Evolutionary conservation across 164 flowering plant genomes (phyloP).

Genomic region (Buxus sempervirens): DNA sequence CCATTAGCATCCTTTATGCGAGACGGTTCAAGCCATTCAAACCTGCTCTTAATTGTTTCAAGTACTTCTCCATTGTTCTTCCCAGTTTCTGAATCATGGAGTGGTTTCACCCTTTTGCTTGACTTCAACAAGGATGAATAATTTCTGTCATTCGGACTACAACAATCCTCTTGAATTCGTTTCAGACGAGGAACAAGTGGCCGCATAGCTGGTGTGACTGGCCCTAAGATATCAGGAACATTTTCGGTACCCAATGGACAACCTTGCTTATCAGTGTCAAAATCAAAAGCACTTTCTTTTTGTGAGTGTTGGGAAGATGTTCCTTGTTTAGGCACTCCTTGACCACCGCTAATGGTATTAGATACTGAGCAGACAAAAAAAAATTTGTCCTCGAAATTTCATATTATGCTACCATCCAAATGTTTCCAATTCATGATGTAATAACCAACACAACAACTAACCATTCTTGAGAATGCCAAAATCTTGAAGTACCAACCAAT

Average conservation of each 20-base stretch:
- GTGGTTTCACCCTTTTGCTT: constrained; percentile 51
- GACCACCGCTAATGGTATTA: constrained; percentile 12
- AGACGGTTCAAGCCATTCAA: constrained; percentile 86
- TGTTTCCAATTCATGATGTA: too few species aligned
- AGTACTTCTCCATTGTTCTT: constrained; percentile 19
- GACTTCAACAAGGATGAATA: constrained; percentile 22
- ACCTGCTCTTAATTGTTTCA: constrained; percentile 54
- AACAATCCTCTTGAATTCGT: constrained; percentile 53
- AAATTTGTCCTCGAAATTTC: too few species aligned
- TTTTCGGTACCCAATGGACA: constrained; percentile 14
- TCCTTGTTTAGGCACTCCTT: constrained; percentile 16
- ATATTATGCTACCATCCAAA: too few species aligned
- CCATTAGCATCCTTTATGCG: constrained; percentile 68
- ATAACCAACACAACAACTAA: too few species aligned
- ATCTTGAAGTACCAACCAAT: too few species aligned
- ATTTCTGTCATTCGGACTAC: constrained; percentile 20
- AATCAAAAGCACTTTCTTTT: constrained; percentile 12
- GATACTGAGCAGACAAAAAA: constrained; percentile 6
- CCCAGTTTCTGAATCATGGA: constrained; percentile 26
- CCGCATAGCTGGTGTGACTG: constrained; percentile 71
- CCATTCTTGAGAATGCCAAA: too few species aligned
- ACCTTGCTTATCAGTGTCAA: constrained; percentile 12
- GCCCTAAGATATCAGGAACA: constrained; percentile 46
- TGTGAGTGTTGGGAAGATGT: constrained; percentile 13
- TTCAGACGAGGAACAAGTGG: constrained; percentile 67